These are phyloP conservation scores for Linnemannia hyalina DNA, from an alignment of 192 early-diverging fungal genomes.

Conservation along the genomic window DNA sequence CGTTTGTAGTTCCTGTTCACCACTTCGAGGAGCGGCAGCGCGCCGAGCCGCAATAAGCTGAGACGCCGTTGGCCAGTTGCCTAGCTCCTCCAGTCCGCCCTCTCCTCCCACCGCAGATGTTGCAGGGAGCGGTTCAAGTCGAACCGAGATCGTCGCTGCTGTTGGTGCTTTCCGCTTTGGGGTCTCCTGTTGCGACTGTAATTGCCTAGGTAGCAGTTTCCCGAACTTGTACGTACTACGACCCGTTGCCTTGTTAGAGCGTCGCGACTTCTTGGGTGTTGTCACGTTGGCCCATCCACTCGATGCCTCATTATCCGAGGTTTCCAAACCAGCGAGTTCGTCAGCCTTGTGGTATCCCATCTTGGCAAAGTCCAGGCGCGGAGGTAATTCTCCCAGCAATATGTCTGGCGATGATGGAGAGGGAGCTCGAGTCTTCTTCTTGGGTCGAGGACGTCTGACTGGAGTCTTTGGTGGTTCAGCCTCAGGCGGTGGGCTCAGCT, in stretches of 20 bases:
- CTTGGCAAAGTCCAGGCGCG: slow-evolving; percentile 38
- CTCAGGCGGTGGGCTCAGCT: not conserved
- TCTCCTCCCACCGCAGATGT: not conserved
- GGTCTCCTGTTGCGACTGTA: not conserved
- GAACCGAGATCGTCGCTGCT: not conserved
- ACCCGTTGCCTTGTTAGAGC: not conserved
- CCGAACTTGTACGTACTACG: slow-evolving; percentile 15
- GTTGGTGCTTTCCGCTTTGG: not conserved
- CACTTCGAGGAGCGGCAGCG: not conserved
- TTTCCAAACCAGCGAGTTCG: not conserved
- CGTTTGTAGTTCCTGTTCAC: not conserved
- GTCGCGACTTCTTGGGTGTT: slow-evolving; percentile 16
- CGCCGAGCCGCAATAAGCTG: not conserved
- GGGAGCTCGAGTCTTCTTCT: not conserved
- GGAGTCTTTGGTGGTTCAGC: not conserved
- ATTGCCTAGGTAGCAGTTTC: not conserved
- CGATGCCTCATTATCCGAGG: not conserved
- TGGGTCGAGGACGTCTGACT: not conserved
- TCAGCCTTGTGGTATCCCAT: slow-evolving; percentile 18
- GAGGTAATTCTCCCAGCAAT: slow-evolving; percentile 15
- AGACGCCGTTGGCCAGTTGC: not conserved
- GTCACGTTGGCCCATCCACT: not conserved
- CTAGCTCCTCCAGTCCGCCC: not conserved
- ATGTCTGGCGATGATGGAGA: not conserved
- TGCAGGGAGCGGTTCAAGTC: not conserved